Base-by-base conservation (phyloP, 352 stramenopile species). In the Achlya hypogyna region DNA sequence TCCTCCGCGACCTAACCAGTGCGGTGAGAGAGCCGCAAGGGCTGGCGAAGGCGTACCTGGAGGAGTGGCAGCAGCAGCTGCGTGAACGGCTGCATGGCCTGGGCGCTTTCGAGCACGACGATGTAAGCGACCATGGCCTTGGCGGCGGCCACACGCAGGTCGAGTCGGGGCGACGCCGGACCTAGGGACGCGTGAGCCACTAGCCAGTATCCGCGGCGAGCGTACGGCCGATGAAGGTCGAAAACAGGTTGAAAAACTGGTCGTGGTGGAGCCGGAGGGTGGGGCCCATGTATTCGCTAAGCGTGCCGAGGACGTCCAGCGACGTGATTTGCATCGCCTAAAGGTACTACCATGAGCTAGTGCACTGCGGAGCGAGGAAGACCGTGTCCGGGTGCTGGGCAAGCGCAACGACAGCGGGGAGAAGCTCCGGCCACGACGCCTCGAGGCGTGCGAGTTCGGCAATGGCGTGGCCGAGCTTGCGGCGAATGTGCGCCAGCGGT, bases 381-480 rank as follows among this genome's bases (percentile, higher is more conserved):
- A 75, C 71, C 31, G 79, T 51, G 38, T 93, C 84, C 6, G 70
- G 67, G 71, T 83, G 62, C 38, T 78, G 74, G 2, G 78, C 88
- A 56, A 95, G 72, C 27, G 74, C 69, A 51, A 82, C 86, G 42
- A 93, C 77, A 28, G 74, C 73, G 20, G 70, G 75, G 3, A 95
- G 72, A 28, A 95, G 73, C 65, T 94, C 84, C 5, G 83, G 80
- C 86, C 86, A 94, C 5, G 64, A 32, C 67, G 91, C 79, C 8
- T 76, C 69, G 49, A 77, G 75, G 53, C 79, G 78, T 14, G 86
- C 86, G 27, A 95, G 64, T 62, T 93, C 84, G 23, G 86, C 86
- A 62, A 95, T 75, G 1, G 85, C 70, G 71, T 95, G 81, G 51
- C 76, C 80, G 12, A 95, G 74, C 73, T 95, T 95, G 69, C 84